These are phyloP conservation scores for Colletotrichum sp. DNA, from an alignment of 2,329 filamentous ascomycete genomes.

Conservation along the genomic window DNA sequence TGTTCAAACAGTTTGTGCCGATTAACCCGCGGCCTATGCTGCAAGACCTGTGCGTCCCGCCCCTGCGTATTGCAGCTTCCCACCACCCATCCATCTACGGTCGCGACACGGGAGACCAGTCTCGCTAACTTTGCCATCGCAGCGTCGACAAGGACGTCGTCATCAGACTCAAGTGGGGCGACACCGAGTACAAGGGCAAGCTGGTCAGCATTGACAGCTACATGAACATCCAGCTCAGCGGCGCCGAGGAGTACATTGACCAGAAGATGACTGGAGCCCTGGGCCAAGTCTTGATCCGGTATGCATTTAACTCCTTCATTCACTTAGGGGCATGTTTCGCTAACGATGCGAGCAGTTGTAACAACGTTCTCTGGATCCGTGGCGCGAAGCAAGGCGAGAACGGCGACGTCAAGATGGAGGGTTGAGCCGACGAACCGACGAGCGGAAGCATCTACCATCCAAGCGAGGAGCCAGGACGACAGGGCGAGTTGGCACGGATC, in stretches of 20 bases:
- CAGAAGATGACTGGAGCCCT: slow-evolving; percentile 84
- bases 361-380: slow-evolving; percentile 96
- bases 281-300: slow-evolving; percentile 93
- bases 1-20: slow-evolving; percentile 74
- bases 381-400: slow-evolving; percentile 56
- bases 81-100: background rate
- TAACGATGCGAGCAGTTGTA: slow-evolving; percentile 64
- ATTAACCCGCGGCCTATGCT: slow-evolving; percentile 97
- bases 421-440: slow-evolving; percentile 29
- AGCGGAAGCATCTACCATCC: slow-evolving; percentile 2
- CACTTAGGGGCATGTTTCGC: background rate
- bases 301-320: slow-evolving; percentile 24
- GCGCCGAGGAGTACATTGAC: slow-evolving; percentile 91
- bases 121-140: background rate
- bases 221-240: slow-evolving; percentile 96
- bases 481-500: background rate
- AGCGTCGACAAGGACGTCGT: slow-evolving; percentile 90
- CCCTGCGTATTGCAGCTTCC: background rate
- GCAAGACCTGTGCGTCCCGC: slow-evolving; percentile 76
- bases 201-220: slow-evolving; percentile 95
- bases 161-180: slow-evolving; percentile 96
- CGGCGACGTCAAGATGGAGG: slow-evolving; percentile 65
- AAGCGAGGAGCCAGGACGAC: background rate
- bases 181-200: slow-evolving; percentile 95
- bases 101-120: background rate